phyloP scores from a whole-genome alignment of 31 red algal species.

The Pterothamnion heteromorphum region DNA sequence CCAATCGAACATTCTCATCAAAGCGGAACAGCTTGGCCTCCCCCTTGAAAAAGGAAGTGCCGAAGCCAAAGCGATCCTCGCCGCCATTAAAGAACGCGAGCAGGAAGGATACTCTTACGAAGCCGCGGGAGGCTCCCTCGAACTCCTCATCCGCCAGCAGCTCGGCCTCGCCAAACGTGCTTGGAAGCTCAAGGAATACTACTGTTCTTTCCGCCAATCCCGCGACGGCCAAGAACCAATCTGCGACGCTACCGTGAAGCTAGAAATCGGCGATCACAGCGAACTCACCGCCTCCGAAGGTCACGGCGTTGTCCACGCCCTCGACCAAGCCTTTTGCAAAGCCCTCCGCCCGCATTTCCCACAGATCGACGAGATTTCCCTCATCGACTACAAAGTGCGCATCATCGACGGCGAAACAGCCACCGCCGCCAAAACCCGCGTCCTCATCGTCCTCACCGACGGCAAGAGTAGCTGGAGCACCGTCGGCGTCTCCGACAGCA shows the following conservation, averaged over 20 bases:
- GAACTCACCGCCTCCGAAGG: slow-evolving; percentile 84
- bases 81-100: slow-evolving; percentile 83
- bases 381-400: slow-evolving; percentile 96
- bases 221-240: slow-evolving; percentile 72
- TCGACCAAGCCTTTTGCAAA: slow-evolving; percentile 75
- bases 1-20: slow-evolving; percentile 79
- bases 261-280: slow-evolving; percentile 54
- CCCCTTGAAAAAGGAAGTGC: slow-evolving; percentile 15
- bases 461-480: slow-evolving; percentile 75
- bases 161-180: slow-evolving; percentile 44
- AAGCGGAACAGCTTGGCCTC: slow-evolving; percentile 77
- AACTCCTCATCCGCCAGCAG: slow-evolving; percentile 77
- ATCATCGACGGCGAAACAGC: slow-evolving; percentile 88
- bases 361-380: slow-evolving; percentile 58
- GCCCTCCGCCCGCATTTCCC: slow-evolving; percentile 56
- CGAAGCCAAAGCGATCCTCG: slow-evolving; percentile 55
- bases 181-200: background rate
- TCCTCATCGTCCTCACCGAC: slow-evolving; percentile 72
- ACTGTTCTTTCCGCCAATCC: slow-evolving; percentile 66
- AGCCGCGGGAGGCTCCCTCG: slow-evolving; percentile 83
- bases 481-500: slow-evolving; percentile 82
- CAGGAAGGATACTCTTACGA: slow-evolving; percentile 96
- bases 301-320: slow-evolving; percentile 90
- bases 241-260: slow-evolving; percentile 59
- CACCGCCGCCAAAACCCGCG: slow-evolving; percentile 83